Conservation (phyloP, 176 grass and related monocot genomes). For the Tillandsia leiboldiana region DNA sequence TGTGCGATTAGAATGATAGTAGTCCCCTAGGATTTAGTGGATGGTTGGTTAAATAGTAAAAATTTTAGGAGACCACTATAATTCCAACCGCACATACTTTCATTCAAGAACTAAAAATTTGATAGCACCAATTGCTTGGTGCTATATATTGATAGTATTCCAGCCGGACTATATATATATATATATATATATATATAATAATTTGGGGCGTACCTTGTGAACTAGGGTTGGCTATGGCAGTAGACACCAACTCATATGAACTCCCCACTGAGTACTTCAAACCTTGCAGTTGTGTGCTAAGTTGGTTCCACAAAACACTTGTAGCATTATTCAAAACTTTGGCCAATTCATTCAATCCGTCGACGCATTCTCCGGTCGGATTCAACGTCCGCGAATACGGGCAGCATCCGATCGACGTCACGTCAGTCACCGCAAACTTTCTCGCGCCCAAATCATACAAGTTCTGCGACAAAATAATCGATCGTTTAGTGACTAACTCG, state of each 20-base stretch:
- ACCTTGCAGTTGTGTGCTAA: constrained; percentile 37
- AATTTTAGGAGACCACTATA: too few relatives aligned
- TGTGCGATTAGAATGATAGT: too few relatives aligned
- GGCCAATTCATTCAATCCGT: constrained; percentile 39
- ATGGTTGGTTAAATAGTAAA: too few relatives aligned
- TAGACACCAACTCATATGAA: constrained; percentile 44
- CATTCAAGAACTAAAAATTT: too few relatives aligned
- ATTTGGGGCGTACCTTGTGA: constrained; percentile 22
- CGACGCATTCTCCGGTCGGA: constrained; percentile 30
- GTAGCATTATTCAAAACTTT: constrained; percentile 43
- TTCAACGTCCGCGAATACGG: constrained; percentile 28
- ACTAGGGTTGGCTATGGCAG: constrained; percentile 22
- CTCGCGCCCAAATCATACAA: constrained; percentile 54
- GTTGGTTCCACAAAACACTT: constrained; percentile 22
- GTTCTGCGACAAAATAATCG: constrained; percentile 17
- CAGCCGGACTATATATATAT: too few relatives aligned
- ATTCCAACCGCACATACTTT: too few relatives aligned
- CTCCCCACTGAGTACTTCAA: constrained; percentile 53
- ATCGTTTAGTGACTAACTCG: constrained; percentile 4
- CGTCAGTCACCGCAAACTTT: constrained; percentile 46
- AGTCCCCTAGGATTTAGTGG: too few relatives aligned
- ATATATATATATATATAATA: background rate
- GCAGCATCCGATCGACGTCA: constrained; percentile 41
- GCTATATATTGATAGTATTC: too few relatives aligned
- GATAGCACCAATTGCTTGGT: too few relatives aligned